Evolutionary conservation across 192 early-diverging fungal species (phyloP).

Genomic region (Backusella parvicylindrica): DNA sequence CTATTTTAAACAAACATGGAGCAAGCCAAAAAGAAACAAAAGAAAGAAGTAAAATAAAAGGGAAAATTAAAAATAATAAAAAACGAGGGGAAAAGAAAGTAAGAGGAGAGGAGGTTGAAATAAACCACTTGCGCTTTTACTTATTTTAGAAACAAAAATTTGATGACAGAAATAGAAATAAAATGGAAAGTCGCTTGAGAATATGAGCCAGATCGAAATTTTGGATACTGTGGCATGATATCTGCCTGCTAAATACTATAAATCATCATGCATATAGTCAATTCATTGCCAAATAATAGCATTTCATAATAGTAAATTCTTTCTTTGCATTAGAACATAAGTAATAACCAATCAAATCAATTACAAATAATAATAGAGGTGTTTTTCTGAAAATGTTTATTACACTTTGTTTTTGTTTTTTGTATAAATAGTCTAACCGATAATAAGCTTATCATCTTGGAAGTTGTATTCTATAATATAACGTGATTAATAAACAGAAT

Average conservation of each 20-base stretch:
- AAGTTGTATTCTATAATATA: slow-evolving; percentile 50
- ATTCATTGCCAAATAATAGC: too few relatives aligned
- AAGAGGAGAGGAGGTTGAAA: neutral
- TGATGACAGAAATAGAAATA: neutral
- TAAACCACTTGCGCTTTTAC: neutral
- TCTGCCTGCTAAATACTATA: too few relatives aligned
- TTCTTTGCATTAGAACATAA: neutral
- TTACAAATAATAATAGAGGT: neutral
- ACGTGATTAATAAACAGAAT: neutral
- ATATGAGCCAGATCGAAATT: too few relatives aligned
- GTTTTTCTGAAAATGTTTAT: neutral
- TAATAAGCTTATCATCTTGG: slow-evolving; percentile 77
- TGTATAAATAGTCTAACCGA: slow-evolving; percentile 63
- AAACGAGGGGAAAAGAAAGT: neutral
- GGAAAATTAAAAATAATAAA: slow-evolving; percentile 1
- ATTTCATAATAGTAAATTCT: neutral
- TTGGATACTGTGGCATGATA: too few relatives aligned
- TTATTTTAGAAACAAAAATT: neutral
- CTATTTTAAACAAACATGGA: neutral
- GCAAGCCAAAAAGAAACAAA: neutral
- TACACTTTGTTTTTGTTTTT: neutral
- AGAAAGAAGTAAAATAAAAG: neutral
- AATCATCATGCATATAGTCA: too few relatives aligned
- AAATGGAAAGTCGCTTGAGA: too few relatives aligned
- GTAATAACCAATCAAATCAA: neutral